Evolutionary conservation across 768 basidiomycete species (phyloP), one percentile per base, ranked within the genome.

Genomic region (Symmetrospora coprosmae): DNA sequence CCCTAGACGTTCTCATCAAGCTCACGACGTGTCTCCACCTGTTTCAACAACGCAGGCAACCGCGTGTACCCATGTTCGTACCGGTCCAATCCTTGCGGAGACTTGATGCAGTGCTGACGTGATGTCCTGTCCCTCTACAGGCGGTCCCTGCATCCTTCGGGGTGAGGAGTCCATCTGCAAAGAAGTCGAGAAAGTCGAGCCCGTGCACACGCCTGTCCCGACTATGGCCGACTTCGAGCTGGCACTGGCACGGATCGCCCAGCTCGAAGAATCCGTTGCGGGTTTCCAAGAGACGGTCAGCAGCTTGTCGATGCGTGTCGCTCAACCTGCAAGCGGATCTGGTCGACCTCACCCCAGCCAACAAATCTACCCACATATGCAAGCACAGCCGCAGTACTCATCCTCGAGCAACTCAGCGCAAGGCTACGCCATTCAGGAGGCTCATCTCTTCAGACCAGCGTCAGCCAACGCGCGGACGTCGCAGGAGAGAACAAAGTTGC

Each of bases 101-200:
- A 39, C 19, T 13, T 39, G 38, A 39, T 39, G 19, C 38, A 39
- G 38, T 39, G 13, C 13, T 39, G 19, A 39, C 14, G 13, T 13
- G 14, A 39, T 39, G 13, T 13, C 38, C 19, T 13, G 19, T 39
- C 38, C 33, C 14, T 52, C 35, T 38, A 55, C 52, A 58, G 55
- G 55, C 43, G 37, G 41, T 46, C 55, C 55, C 27, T 58, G 55
- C 37, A 43, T 43, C 28, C 30, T 58, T 8, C 6, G 55, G 25
- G 55, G 55, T 11, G 55, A 58, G 37, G 55, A 38, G 21, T 13
- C 28, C 17, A 13, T n/a, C 31, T 58, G 55, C 43, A 39, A 43
- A 9, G 55, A 58, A 38, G 55, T 58, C 19, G 55, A 58, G 55
- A 58, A 58, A 33, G 17, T 46, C 17, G 55, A 58, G 31, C 55